These are phyloP conservation scores for Scalesia atractyloides DNA, from an alignment of 129 eudicot species.

Conservation along the genomic window DNA sequence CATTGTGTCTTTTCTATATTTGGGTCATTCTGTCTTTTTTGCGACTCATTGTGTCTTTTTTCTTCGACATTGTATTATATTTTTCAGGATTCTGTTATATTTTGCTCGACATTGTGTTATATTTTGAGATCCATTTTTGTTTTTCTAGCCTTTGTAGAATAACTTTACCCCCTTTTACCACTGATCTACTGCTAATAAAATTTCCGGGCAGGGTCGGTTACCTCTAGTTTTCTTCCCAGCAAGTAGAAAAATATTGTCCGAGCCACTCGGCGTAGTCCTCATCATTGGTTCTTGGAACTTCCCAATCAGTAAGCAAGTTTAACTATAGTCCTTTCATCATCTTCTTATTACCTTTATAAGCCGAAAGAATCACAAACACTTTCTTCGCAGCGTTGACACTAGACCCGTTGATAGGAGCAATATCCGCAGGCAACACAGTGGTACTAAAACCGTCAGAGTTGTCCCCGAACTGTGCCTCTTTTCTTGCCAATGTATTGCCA, in stretches of 20 bases:
- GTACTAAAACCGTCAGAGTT: constrained; percentile 85
- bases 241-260: constrained; percentile 61
- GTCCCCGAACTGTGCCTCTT: constrained; percentile 71
- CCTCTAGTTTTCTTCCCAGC: constrained; percentile 76
- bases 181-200: neutral
- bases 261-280: constrained; percentile 82
- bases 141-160: no score
- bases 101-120: no score
- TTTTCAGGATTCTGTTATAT: no score
- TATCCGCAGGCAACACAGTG: constrained; percentile 87
- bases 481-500: constrained; percentile 61
- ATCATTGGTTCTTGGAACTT: constrained; percentile 84
- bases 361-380: neutral
- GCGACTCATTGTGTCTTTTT: no score
- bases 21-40: no score
- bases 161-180: no score
- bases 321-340: neutral
- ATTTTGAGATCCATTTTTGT: no score
- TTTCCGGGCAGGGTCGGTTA: constrained; percentile 49
- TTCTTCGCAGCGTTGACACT: constrained; percentile 61
- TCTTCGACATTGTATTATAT: no score
- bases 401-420: constrained; percentile 92
- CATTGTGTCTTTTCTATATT: no score
- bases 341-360: neutral
- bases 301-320: constrained; percentile 62